Percentiles rank a stretch among this genome's conserved stretches.
Conservation (phyloP, 2,329 filamentous ascomycete genomes). For the Fusarium sacchari region DNA sequence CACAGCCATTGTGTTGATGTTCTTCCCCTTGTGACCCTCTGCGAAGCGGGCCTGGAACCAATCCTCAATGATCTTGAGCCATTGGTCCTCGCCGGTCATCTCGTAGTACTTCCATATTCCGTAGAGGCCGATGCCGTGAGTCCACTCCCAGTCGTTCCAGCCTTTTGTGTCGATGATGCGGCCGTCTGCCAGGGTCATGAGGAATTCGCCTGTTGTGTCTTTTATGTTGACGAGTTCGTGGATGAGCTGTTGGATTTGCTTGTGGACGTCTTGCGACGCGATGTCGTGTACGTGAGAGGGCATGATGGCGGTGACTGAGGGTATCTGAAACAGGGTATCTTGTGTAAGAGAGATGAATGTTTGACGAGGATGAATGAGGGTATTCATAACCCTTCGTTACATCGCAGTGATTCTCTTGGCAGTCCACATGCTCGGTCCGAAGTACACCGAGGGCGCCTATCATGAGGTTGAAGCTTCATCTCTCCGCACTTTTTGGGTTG, state of each 20-base stretch:
- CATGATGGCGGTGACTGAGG: conserved; percentile 32
- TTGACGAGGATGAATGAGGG: background rate
- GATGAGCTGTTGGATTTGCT: conserved; percentile 73
- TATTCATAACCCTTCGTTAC: conserved; percentile 15
- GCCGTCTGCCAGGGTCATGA: conserved; percentile 76
- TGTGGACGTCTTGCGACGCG: conserved; percentile 59
- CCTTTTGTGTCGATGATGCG: conserved; percentile 85
- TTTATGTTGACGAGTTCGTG: conserved; percentile 81
- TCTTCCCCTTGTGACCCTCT: conserved; percentile 80
- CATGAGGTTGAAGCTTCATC: background rate
- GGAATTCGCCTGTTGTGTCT: conserved; percentile 78
- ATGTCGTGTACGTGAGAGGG: conserved; percentile 55
- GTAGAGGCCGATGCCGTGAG: conserved; percentile 82
- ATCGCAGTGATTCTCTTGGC: conserved; percentile 1
- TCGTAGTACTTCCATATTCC: conserved; percentile 86
- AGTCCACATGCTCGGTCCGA: conserved; percentile 34
- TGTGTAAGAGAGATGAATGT: background rate
- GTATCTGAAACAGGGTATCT: background rate
- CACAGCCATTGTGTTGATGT: conserved; percentile 86
- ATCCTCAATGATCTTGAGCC: conserved; percentile 73
- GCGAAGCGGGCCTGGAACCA: conserved; percentile 78
- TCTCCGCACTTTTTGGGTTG: conserved; percentile 35
- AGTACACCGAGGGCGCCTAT: conserved; percentile 26
- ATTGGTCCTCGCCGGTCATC: conserved; percentile 69
- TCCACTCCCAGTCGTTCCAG: conserved; percentile 88